Percentiles rank a stretch among this genome's conserved stretches.
phyloP scores from a whole-genome alignment of 1,284 basidiomycete genomes.

The Rhodotorula sp. region DNA sequence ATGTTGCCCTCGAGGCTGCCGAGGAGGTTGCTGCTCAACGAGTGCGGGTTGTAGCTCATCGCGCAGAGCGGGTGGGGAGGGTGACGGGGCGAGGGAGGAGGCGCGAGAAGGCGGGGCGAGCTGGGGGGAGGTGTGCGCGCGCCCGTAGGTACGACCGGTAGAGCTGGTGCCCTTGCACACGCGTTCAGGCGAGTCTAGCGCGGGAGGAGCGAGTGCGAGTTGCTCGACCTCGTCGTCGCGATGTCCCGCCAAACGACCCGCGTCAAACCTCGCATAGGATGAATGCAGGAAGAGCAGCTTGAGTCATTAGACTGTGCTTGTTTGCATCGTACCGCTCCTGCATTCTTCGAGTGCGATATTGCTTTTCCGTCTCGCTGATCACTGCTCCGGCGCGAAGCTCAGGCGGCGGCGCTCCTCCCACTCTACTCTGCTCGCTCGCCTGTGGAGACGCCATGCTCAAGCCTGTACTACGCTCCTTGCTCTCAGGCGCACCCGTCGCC shows the following conservation, averaged over 20 bases:
- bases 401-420: neutral
- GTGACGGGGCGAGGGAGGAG: neutral
- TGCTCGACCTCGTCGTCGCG: too few relatives aligned
- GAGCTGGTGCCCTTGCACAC: too few relatives aligned
- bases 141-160: neutral
- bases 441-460: neutral
- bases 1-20: conserved; percentile 26
- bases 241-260: too few relatives aligned
- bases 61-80: neutral
- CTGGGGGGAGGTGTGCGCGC: neutral
- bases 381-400: neutral
- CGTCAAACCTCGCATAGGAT: too few relatives aligned
- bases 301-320: too few relatives aligned
- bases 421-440: neutral
- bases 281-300: too few relatives aligned
- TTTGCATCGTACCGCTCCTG: too few relatives aligned
- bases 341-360: too few relatives aligned
- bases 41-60: conserved; percentile 39
- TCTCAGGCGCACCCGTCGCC: neutral
- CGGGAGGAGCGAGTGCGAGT: too few relatives aligned
- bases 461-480: neutral
- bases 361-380: too few relatives aligned
- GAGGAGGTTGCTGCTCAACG: conserved; percentile 28
- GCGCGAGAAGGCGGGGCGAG: neutral
- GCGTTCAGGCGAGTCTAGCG: too few relatives aligned